Conservation (phyloP, 2,329 filamentous ascomycete genomes). For the Claviceps pusilla region DNA sequence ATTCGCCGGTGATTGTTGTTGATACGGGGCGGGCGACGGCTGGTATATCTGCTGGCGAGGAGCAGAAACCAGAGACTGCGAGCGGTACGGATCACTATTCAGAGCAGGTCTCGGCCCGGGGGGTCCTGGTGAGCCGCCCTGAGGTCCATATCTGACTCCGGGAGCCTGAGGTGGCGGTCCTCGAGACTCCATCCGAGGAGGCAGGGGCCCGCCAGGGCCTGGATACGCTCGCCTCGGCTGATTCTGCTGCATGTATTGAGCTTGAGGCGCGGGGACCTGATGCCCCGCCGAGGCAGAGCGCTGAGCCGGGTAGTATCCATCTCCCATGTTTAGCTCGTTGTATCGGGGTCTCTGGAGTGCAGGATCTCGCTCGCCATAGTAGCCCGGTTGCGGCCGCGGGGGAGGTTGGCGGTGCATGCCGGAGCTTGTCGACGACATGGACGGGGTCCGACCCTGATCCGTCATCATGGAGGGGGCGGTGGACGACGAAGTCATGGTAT, state of each 20-base stretch:
- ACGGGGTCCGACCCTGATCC: conserved; percentile 57
- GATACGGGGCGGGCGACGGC: conserved; percentile 44
- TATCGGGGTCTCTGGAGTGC: conserved; percentile 15
- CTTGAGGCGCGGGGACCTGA: conserved; percentile 23
- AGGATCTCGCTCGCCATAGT: conserved; percentile 20
- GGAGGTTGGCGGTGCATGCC: conserved; percentile 50
- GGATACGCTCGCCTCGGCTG: conserved; percentile 30
- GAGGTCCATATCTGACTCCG: conserved; percentile 28
- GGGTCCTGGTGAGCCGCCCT: conserved; percentile 48
- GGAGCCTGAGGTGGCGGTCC: conserved; percentile 29
- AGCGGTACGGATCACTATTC: conserved; percentile 74
- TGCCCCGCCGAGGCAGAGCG: conserved; percentile 37
- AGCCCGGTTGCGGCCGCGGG: conserved; percentile 33
- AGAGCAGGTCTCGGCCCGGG: conserved; percentile 52
- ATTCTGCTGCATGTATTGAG: conserved; percentile 32
- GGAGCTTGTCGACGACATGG: conserved; percentile 46
- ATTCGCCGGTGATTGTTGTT: conserved; percentile 52
- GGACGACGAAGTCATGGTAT: conserved; percentile 82
- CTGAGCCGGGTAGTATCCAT: conserved; percentile 39
- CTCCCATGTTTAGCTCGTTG: conserved; percentile 25
- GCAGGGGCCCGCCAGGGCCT: conserved; percentile 34
- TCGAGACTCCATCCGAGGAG: conserved; percentile 50
- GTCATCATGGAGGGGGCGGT: conserved; percentile 36
- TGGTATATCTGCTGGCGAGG: conserved; percentile 61
- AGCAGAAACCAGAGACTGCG: conserved; percentile 76